These are phyloP conservation scores for Hamamelis virginiana DNA, from an alignment of 164 flowering plant species.

Conservation along the genomic window DNA sequence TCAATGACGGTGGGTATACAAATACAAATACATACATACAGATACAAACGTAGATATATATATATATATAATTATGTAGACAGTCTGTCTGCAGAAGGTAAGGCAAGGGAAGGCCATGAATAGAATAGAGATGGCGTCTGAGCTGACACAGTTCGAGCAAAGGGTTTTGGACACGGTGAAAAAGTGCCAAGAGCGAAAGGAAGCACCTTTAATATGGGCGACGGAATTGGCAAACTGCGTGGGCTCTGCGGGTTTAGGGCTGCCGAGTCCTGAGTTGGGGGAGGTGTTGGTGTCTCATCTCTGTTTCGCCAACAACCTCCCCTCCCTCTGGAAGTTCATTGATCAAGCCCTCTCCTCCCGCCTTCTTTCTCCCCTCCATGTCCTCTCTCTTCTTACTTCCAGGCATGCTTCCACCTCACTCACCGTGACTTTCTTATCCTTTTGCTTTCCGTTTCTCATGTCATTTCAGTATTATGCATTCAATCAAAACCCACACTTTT, in stretches of 20 bases:
- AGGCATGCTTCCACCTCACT: constrained; percentile 24
- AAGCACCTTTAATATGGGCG: constrained; percentile 46
- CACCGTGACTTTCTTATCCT: background rate
- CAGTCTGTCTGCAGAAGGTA: too few species aligned
- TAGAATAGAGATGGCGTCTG: constrained; percentile 4
- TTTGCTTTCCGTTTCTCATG: too few species aligned
- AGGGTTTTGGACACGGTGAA: constrained; percentile 42
- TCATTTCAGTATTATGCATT: too few species aligned
- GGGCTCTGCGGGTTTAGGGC: constrained; percentile 22
- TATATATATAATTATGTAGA: too few species aligned
- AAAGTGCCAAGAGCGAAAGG: constrained; percentile 36
- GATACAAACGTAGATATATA: too few species aligned
- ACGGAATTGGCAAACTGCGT: constrained; percentile 36
- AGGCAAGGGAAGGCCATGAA: too few species aligned
- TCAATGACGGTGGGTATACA: too few species aligned
- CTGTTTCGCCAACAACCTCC: constrained; percentile 43
- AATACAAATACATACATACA: too few species aligned
- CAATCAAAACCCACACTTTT: too few species aligned
- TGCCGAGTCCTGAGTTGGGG: constrained; percentile 51
- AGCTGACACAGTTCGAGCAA: constrained; percentile 24
- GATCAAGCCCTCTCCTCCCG: constrained; percentile 46
- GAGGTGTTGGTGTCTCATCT: constrained; percentile 41
- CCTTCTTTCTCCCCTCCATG: constrained; percentile 52
- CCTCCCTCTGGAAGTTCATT: constrained; percentile 59
- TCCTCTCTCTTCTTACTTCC: constrained; percentile 61